Conservation (phyloP, 108 stramenopile genomes). For the Schizochytrium sp. region DNA sequence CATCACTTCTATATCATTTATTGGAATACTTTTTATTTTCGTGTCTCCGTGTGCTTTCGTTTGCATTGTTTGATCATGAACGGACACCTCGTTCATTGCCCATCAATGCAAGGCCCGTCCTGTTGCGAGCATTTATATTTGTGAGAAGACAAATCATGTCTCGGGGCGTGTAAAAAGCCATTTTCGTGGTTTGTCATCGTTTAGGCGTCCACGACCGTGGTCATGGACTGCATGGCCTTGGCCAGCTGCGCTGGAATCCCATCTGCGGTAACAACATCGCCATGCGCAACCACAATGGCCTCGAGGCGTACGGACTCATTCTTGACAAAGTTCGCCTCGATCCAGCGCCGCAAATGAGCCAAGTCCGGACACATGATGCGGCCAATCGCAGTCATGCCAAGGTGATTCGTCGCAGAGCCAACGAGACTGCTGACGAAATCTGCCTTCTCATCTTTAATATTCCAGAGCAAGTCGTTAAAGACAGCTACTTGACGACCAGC, state of each 20-base stretch:
- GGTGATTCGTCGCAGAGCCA: not conserved
- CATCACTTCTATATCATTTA: no score
- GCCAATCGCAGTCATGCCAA: not conserved
- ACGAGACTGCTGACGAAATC: not conserved
- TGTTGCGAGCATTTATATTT: not conserved
- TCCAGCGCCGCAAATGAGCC: not conserved
- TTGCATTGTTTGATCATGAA: no score
- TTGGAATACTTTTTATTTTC: no score
- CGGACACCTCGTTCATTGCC: no score
- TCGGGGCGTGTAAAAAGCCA: not conserved
- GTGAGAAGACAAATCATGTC: not conserved
- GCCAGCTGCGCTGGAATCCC: not conserved
- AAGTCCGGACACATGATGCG: not conserved
- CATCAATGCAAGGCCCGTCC: no score
- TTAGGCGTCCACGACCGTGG: not conserved
- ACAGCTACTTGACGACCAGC: not conserved
- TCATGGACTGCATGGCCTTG: not conserved
- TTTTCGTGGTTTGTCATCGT: not conserved
- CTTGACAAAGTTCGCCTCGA: not conserved
- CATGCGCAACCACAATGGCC: not conserved
- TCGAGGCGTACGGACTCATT: not conserved
- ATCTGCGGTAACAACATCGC: not conserved
- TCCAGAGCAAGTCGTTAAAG: not conserved
- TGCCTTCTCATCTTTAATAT: not conserved
- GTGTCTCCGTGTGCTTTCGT: no score